Evolutionary conservation across 768 basidiomycete species (phyloP).

Genomic region (Cantharellus cinnabarinus): DNA sequence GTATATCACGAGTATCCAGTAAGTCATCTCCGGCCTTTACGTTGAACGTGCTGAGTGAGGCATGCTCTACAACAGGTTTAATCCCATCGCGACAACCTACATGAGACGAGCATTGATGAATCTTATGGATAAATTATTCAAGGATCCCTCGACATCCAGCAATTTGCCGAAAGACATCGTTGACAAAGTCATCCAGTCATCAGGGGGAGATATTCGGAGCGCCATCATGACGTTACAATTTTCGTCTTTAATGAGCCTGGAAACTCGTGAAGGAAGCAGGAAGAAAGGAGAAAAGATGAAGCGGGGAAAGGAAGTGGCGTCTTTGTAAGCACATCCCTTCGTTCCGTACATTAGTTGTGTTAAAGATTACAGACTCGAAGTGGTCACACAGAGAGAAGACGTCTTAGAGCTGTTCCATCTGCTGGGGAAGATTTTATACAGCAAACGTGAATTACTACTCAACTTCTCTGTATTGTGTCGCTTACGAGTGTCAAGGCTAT

Average conservation of each 20-base stretch:
- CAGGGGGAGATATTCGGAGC: constrained; percentile 81
- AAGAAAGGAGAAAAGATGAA: constrained; percentile 12
- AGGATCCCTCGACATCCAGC: constrained; percentile 11
- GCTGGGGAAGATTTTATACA: constrained; percentile 83
- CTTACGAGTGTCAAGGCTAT: constrained; percentile 31
- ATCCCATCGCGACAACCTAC: constrained; percentile 76
- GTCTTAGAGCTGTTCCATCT: constrained; percentile 79
- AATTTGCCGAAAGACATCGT: constrained; percentile 42
- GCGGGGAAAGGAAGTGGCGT: constrained; percentile 14
- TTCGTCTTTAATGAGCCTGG: constrained; percentile 31
- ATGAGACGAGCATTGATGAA: constrained; percentile 39
- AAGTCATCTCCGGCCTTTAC: constrained; percentile 13
- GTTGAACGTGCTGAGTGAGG: not conserved
- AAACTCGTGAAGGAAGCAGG: constrained; percentile 5
- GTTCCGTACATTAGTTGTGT: not conserved
- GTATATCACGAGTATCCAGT: constrained; percentile 68
- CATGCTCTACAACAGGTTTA: constrained; percentile 37
- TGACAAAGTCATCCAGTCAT: constrained; percentile 54
- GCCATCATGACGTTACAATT: constrained; percentile 91
- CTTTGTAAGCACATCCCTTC: not conserved
- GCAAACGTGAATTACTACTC: constrained; percentile 43
- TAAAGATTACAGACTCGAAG: constrained; percentile 29
- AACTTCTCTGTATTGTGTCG: not conserved
- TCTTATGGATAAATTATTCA: constrained; percentile 2
- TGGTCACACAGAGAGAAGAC: constrained; percentile 66